Evolutionary conservation across 805 yeast genomes (phyloP), one percentile per base, ranked within the genome.

Genomic region (Cyberlindnera nakhonratchasimensis): DNA sequence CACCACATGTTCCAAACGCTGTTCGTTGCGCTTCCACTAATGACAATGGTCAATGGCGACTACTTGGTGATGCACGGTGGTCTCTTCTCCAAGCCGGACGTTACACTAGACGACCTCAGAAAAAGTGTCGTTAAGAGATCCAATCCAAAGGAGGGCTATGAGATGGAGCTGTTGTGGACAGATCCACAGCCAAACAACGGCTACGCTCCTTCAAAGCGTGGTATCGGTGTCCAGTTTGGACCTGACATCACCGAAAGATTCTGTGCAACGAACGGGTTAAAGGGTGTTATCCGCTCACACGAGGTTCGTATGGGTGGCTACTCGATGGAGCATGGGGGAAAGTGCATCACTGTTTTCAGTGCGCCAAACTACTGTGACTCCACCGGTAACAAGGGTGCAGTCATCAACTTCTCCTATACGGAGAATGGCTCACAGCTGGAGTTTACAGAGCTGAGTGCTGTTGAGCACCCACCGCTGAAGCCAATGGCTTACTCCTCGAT

Each of bases 311-410:
- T 85, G 85, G 82, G 75, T 6, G 99, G 99, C 36, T 88, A 83
- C 45, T 88, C 87, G 51, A 72, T 72, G 34, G 97, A 91, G 59
- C 99, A 93, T 58, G 74, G 84, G 45, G 95, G 95, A 11, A 74
- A 80, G 51, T 75, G 93, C 39, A 78, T 89, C 40, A 93, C 99
- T 1, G 96, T 93, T n/a, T 93, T 93, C 64, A 82, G 95, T 63
- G 99, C 99, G 1, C 99, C 99, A 26, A 91, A 93, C 63, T 91
- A 91, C 64, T 91, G 98, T 68, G 99, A 93, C 61, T 70, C 82
- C 13, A 89, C 87, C 42, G 96, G 95, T 12, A 93, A 93, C 64
- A 64, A 78, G 51, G 99, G 97, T 40, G 98, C 95, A 9, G 84
- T 85, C 42, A 82, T 93, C 46, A 85, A 89, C 57, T 75, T 91